Conservation (phyloP, 2,329 filamentous ascomycete species). For the Sodiomyces alkalinus region DNA sequence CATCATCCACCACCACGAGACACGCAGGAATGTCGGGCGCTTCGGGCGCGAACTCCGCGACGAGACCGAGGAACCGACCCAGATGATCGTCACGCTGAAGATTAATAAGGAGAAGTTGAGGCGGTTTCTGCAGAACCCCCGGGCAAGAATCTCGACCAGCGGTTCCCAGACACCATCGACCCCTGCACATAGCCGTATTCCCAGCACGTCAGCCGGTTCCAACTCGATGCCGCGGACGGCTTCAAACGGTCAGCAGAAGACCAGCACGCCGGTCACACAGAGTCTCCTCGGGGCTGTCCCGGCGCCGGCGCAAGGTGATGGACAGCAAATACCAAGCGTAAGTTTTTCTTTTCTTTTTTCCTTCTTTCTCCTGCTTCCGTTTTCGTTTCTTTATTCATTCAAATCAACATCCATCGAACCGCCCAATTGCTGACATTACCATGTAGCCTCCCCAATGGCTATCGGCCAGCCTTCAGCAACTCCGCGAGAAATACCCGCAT, state of each 20-base stretch:
- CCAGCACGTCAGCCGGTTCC: conserved; percentile 13
- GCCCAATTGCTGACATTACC: conserved; percentile 2
- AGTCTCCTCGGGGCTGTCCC: conserved; percentile 44
- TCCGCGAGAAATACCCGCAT: conserved; percentile 57
- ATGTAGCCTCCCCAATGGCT: conserved; percentile 80
- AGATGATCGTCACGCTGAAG: conserved; percentile 59
- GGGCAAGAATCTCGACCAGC: conserved; percentile 9
- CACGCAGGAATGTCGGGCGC: conserved; percentile 45
- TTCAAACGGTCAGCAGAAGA: conserved; percentile 8
- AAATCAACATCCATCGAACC: background rate
- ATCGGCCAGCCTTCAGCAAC: conserved; percentile 50
- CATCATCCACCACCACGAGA: conserved; percentile 47
- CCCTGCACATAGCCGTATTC: conserved; percentile 15
- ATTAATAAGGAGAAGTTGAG: conserved; percentile 58
- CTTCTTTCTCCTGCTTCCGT: conserved; percentile 26
- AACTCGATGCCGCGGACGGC: conserved; percentile 21
- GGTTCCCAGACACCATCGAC: conserved; percentile 16
- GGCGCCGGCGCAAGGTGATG: conserved; percentile 44
- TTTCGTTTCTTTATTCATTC: background rate
- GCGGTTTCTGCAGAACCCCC: conserved; percentile 43
- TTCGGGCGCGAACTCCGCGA: conserved; percentile 55
- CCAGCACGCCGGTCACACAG: conserved; percentile 25
- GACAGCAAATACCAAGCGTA: too few relatives aligned
- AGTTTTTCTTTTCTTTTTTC: too few relatives aligned
- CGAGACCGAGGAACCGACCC: conserved; percentile 61